These are phyloP conservation scores for Acmispon strigosus DNA, from an alignment of 306 rosid genomes.

Conservation along the genomic window DNA sequence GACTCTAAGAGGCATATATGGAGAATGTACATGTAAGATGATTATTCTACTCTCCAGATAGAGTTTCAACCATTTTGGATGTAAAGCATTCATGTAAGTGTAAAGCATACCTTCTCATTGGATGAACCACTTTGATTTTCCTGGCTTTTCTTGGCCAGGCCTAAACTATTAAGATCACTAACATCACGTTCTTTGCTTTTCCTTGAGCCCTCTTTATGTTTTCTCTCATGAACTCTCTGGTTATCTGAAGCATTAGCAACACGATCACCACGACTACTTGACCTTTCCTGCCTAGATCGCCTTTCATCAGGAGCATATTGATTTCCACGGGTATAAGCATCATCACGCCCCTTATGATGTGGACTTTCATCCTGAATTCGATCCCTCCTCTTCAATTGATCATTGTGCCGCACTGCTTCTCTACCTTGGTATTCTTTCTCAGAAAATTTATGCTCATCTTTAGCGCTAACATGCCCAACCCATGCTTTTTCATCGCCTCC, in stretches of 20 bases:
- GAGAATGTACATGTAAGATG: constrained; percentile 14
- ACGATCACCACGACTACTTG: constrained; percentile 70
- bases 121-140: constrained; percentile 62
- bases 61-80: constrained; percentile 12
- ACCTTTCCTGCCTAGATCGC: constrained; percentile 72
- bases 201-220: constrained; percentile 61
- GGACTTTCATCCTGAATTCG: constrained; percentile 60
- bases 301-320: constrained; percentile 60
- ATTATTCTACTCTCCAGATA: constrained; percentile 6
- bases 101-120: constrained; percentile 74
- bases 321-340: constrained; percentile 55
- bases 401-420: constrained; percentile 61
- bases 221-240: constrained; percentile 62
- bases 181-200: constrained; percentile 67
- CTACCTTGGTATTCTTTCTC: constrained; percentile 71
- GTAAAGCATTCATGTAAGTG: constrained; percentile 11
- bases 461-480: constrained; percentile 60
- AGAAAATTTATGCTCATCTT: constrained; percentile 65
- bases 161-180: constrained; percentile 42
- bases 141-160: constrained; percentile 61
- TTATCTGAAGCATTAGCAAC: constrained; percentile 55
- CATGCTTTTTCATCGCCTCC: constrained; percentile 72
- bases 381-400: constrained; percentile 74
- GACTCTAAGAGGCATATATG: constrained; percentile 14
- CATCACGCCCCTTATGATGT: constrained; percentile 71